Conservation (phyloP, 2,329 filamentous ascomycete genomes). For the Cladophialophora psammophila region DNA sequence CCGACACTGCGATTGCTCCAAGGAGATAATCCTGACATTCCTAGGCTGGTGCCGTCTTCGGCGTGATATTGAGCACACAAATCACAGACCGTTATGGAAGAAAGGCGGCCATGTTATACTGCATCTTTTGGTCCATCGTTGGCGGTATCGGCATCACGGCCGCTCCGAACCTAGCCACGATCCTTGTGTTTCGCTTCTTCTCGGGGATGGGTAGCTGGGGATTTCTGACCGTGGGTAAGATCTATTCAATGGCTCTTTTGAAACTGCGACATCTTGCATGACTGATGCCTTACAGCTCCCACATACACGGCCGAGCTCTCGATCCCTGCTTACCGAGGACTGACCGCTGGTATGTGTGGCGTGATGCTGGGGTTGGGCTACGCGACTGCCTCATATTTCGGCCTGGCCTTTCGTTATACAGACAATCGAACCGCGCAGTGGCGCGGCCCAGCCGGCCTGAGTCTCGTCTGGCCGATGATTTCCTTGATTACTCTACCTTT, state of each 20-base stretch:
- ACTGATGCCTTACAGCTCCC: constrained; percentile 11
- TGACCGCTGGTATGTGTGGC: constrained; percentile 27
- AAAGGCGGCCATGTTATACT: not conserved
- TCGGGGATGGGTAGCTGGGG: not conserved
- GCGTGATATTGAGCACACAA: not conserved
- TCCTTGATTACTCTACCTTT: constrained; percentile 57
- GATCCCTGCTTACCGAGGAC: constrained; percentile 27
- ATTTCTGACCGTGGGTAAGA: constrained; percentile 1
- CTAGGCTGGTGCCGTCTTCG: constrained; percentile 1
- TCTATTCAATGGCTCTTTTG: not conserved
- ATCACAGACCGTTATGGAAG: not conserved
- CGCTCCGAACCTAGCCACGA: constrained; percentile 44
- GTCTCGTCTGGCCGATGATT: constrained; percentile 46
- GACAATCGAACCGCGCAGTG: constrained; percentile 35
- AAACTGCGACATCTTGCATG: too few relatives aligned
- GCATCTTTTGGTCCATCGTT: not conserved
- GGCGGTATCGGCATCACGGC: constrained; percentile 42
- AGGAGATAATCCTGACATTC: not conserved
- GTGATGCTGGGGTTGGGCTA: constrained; percentile 28
- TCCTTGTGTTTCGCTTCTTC: constrained; percentile 13
- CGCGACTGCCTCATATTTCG: constrained; percentile 25
- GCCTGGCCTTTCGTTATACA: constrained; percentile 24
- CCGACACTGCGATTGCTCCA: too few relatives aligned
- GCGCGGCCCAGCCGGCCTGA: constrained; percentile 29
- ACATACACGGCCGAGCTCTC: constrained; percentile 28